Evolutionary conservation across 2,329 filamentous ascomycete species (phyloP).

Genomic region (Fusarium miscanthi): DNA sequence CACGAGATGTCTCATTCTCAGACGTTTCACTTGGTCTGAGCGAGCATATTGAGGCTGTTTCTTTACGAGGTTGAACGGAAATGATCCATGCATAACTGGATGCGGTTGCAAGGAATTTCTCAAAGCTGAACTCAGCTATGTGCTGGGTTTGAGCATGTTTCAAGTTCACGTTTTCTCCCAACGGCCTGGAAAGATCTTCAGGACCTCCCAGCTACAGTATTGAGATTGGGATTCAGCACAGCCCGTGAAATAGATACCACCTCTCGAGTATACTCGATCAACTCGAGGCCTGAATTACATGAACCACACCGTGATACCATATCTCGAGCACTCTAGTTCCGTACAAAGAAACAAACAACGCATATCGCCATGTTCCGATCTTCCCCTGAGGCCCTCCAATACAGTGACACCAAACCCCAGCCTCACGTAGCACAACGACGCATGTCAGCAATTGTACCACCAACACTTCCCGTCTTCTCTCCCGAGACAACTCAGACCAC

Average conservation of each 20-base stretch:
- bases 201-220: neutral
- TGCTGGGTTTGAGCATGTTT: neutral
- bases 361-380: neutral
- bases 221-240: neutral
- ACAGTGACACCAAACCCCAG: conserved; percentile 3
- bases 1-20: neutral
- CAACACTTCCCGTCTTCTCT: neutral
- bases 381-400: conserved; percentile 13
- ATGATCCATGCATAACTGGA: neutral
- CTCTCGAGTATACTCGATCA: neutral
- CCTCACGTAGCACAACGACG: neutral
- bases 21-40: neutral
- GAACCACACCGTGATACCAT: fast-evolving
- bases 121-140: neutral
- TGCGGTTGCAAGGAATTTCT: neutral
- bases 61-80: conserved; percentile 30
- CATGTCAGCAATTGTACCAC: conserved; percentile 3
- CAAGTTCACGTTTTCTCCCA: fast-evolving
- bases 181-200: neutral
- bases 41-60: neutral
- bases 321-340: neutral
- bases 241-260: neutral
- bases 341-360: neutral
- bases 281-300: fast-evolving
- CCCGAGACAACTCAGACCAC: neutral